Base-by-base conservation (phyloP, 306 rosid genomes). In the Calophaca sinica region DNA sequence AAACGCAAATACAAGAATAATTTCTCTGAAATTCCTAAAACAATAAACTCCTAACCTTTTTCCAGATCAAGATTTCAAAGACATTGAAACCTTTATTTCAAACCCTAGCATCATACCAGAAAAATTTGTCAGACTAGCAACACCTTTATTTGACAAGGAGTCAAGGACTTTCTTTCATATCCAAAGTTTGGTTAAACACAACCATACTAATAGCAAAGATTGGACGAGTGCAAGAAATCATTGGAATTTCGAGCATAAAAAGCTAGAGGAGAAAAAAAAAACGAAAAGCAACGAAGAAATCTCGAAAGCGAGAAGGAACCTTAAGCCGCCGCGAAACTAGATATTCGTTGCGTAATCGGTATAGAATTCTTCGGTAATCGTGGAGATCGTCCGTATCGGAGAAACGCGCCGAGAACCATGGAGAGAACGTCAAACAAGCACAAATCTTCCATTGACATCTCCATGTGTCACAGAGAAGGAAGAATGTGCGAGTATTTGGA, bases 381-480 rank as follows among this genome's bases (percentile, higher is more conserved):
- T 12, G 92, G 96, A 59, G 86, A 76, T 36, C 94, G 82, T 62
- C 88, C 86, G 65, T 74, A 86, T 8, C 84, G 83, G 33, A 77
- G 76, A 67, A 85, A 79, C 3, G 79, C 88, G 41, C 79, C 73
- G 67, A 80, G 82, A 70, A 84, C 72, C 51, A 80, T 39, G 42
- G 90, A 89, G 73, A 86, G 84, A 62, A 80, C 75, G 76, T 79
- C 74, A 61, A 57, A 73, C 5, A 91, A 87, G 64, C 45, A 59
- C 50, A 85, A 86, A 84, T 86, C 91, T 64, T 82, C 91, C 93
- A 87, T 80, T 48, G 84, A 81, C 92, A 91, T 88, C 85, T 91
- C 96, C 97, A 89, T 91, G 82, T 48, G 62, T 52, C 26, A 77
- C 68, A 62, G 84, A 49, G 39, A 32, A 62, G 39, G 46, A 44